Base-by-base conservation (phyloP, 306 rosid species). In the Prunus mongolica region DNA sequence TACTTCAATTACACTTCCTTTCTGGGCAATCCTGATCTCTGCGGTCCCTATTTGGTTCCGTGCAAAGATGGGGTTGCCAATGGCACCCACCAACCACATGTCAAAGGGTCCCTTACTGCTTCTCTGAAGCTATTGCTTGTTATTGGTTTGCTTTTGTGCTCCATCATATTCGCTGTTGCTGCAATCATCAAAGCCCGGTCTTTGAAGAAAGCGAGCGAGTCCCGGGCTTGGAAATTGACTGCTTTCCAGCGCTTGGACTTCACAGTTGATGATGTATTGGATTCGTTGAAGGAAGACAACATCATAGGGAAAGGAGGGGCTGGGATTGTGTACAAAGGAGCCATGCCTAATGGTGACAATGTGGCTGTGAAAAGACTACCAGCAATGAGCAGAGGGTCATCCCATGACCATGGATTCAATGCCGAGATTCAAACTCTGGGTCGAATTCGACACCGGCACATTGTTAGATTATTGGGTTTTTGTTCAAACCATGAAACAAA, bases 231-330 rank as follows among this genome's bases (percentile, higher is more conserved):
- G 97, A 94, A 89, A 61, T 45, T 94, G 76, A 94, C 98, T 1
- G 93, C 98, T 7, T 94, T 94, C 82, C 98, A 94, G 65, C 93
- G 97, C 34, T 76, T 94, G 79, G 98, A 92, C 64, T 94, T 94
- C 84, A 90, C 95, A 0, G 97, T 84, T 4, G 98, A 94, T 77
- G 98, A 92, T 85, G 93, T 94, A 61, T 82, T 94, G 87, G 96
- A 92, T 79, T 85, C 85, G 76, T 82, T 94, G 71, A 94, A 94
- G 78, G 98, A 92, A 65, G 98, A 94, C 67, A 94, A 92, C 78
- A 94, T 94, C 10, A 94, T 94, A 27, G 98, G 98, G 70, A 94
- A 94, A 79, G 98, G 98, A 56, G 98, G 98, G 45, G 98, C 98
- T n/a, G 98, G 98, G 73, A 94, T 90, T 86, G 98, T 94, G 15